Evolutionary conservation across 495 filamentous ascomycete genomes (phyloP).

Genomic region (Tuber borchii): DNA sequence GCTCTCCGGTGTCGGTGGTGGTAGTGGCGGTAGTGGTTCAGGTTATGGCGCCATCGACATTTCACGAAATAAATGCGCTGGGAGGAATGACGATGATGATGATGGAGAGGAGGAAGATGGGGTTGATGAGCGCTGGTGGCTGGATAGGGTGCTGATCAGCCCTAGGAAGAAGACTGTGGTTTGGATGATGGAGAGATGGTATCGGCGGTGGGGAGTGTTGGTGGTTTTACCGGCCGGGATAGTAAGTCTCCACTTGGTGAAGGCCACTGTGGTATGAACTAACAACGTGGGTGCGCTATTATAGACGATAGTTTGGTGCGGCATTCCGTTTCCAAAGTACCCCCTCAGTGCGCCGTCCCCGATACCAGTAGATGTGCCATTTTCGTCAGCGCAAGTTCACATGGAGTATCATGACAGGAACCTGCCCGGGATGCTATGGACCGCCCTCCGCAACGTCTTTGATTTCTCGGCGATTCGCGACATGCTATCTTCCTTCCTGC

Average conservation of each 20-base stretch:
- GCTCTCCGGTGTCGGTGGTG: not conserved
- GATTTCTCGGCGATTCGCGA: conserved; percentile 30
- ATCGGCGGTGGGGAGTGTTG: conserved; percentile 52
- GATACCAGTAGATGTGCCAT: conserved; percentile 30
- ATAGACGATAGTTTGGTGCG: conserved; percentile 57
- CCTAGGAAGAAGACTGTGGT: conserved; percentile 52
- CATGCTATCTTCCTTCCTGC: conserved; percentile 22
- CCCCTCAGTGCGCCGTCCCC: conserved; percentile 41
- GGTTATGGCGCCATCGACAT: conserved; percentile 35
- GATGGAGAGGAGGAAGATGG: conserved; percentile 41
- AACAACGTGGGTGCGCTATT: not conserved
- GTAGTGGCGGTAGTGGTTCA: not conserved
- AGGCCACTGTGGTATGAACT: not conserved
- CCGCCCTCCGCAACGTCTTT: conserved; percentile 27
- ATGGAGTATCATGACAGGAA: not conserved
- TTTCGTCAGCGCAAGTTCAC: not conserved
- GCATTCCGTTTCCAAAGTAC: conserved; percentile 59
- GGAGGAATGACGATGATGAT: conserved; percentile 35
- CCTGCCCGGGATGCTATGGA: conserved; percentile 3
- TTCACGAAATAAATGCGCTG: not conserved
- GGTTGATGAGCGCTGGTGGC: conserved; percentile 38
- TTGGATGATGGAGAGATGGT: conserved; percentile 54
- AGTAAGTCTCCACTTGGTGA: conserved; percentile 44
- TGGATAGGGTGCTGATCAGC: conserved; percentile 51
- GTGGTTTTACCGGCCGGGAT: conserved; percentile 53